Percentiles rank a stretch among this genome's conserved stretches.
Conservation (phyloP, 495 filamentous ascomycete genomes). For the Podospora pseudocomata region DNA sequence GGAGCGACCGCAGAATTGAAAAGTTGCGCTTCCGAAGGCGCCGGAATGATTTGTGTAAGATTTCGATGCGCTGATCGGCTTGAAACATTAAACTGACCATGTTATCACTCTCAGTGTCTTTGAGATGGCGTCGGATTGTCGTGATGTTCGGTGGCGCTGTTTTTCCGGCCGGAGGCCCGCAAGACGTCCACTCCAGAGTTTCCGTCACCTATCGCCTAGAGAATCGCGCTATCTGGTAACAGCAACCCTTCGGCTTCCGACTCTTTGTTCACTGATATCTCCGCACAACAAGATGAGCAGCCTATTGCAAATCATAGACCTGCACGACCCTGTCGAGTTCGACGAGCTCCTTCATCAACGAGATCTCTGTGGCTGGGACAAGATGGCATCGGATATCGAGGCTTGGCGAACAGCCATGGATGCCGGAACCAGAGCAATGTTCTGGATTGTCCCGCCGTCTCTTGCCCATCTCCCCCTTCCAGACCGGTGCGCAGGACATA, state of each 20-base stretch:
- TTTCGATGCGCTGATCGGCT: no score
- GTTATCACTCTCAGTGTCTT: no score
- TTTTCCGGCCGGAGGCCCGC: no score
- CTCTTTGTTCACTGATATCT: not conserved
- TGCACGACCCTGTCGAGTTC: not conserved
- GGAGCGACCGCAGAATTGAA: no score
- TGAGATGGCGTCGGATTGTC: no score
- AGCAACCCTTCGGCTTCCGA: not conserved
- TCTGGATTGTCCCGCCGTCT: slow-evolving; percentile 11
- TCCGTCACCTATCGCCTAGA: not conserved
- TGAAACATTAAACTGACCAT: no score
- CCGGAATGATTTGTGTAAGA: no score
- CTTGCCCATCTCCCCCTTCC: not conserved
- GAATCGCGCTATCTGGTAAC: not conserved
- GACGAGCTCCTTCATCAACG: slow-evolving; percentile 13
- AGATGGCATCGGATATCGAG: not conserved
- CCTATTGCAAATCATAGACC: not conserved
- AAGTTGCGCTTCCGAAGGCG: no score
- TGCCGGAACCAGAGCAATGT: slow-evolving; percentile 6
- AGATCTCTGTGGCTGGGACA: slow-evolving; percentile 12
- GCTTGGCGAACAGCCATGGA: slow-evolving; percentile 8
- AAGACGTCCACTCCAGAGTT: no score
- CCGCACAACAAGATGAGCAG: not conserved
- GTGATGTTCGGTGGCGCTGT: no score
- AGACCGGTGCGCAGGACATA: slow-evolving; percentile 12